Evolutionary conservation across 441 rosid species (phyloP), one percentile per base, ranked within the genome.

Genomic region (Erodium moschatum): DNA sequence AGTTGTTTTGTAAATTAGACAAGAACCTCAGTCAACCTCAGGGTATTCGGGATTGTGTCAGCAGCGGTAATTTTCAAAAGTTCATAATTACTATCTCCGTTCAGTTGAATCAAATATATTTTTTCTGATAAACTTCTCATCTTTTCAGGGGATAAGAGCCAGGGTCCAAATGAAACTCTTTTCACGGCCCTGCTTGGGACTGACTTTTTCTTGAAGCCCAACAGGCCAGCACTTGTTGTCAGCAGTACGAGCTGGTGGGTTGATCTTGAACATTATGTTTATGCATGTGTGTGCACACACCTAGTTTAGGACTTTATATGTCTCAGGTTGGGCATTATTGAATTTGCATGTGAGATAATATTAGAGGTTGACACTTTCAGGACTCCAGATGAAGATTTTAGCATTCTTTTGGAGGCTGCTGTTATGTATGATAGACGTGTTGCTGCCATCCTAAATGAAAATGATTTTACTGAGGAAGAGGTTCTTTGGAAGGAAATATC

Each of bases 331-430:
- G 62, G 18, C 16, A 29, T n/a, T 64, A 3, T 38, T 64, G 44
- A 1, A 33, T 18, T 18, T 64, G 44, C 67, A 5, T 65, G 48
- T 19, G 44, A 27, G 48, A 15, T 29, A 15, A 42, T 33, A 64
- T 74, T 71, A 8, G 66, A 65, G 64, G 60, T 29, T 61, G 15
- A 68, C 9, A 52, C 54, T 70, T 86, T 67, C 87, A 94, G 97
- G 99, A 89, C 97, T 29, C 86, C 97, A 52, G 99, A 94, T 90
- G 99, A 94, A 82, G 86, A 94, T 83, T 94, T 94, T 80, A 83
- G 94, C 75, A 85, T 94, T 73, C 91, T 94, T 65, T 77, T 94
- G 69, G 97, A 91, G 83, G 99, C 99, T 50, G 97, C 97, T 27
- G 91, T 94, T 19, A 85, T 94, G 96, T 94, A 91, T 82, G 97